These are phyloP conservation scores for Cryptococcus depauperatus DNA, from an alignment of 1,284 basidiomycete species.

Conservation along the genomic window DNA sequence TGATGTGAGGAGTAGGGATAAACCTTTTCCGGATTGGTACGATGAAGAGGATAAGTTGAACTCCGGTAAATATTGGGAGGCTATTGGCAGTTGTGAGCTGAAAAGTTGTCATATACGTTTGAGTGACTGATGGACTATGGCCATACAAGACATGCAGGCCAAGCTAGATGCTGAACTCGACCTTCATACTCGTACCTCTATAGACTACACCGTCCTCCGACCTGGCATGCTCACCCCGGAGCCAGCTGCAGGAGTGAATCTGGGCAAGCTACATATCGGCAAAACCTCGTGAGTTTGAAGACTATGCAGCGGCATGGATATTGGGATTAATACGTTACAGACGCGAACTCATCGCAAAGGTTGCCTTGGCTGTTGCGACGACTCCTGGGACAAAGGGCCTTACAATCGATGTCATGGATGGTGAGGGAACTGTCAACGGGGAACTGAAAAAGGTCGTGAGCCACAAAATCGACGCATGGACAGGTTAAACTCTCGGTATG, in stretches of 20 bases:
- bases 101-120: background rate
- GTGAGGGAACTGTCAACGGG: constrained; percentile 51
- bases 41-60: constrained; percentile 43
- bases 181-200: constrained; percentile 52
- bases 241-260: constrained; percentile 51
- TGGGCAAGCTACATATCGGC: constrained; percentile 55
- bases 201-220: constrained; percentile 64
- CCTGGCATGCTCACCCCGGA: constrained; percentile 56
- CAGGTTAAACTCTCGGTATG: constrained; percentile 14
- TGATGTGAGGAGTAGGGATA: constrained; percentile 53
- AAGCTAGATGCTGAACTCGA: constrained; percentile 66
- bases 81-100: constrained; percentile 36
- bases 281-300: constrained; percentile 46
- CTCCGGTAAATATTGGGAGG: constrained; percentile 45
- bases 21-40: constrained; percentile 52
- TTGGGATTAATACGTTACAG: no score
- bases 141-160: constrained; percentile 52
- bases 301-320: background rate
- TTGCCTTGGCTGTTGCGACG: constrained; percentile 52
- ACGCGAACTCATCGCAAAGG: constrained; percentile 59
- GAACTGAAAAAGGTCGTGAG: constrained; percentile 60
- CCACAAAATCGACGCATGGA: constrained; percentile 33
- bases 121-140: background rate
- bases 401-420: constrained; percentile 58
- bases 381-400: constrained; percentile 56